Evolutionary conservation across 164 flowering plant genomes (phyloP), one percentile per base, ranked within the genome.

Genomic region (Annona squamosa): DNA sequence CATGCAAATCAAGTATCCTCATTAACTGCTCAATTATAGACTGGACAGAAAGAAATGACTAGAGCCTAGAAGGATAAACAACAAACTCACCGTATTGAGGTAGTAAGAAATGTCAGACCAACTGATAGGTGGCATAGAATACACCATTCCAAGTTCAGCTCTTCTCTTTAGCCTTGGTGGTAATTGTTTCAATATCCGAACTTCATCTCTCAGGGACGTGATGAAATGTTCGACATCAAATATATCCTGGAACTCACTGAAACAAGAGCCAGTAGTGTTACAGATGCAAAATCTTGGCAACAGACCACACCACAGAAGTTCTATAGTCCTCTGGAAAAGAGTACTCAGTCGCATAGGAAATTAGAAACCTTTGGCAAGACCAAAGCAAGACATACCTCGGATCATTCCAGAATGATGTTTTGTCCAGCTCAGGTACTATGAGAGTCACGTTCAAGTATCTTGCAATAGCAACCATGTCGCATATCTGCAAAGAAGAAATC

Each of bases 381-480:
- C 10, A 47, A 18, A 3, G 57, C 16, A n/a, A n/a, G 9, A 52
- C 59, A 52, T 4, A 91, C 99, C 98, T 95, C 4, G 96, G 97
- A 82, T 95, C 99, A 74, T 84, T 85, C 99, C 99, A 93, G 59
- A 93, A 95, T 47, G 99, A 95, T 63, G 94, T 81, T 80, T 91
- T 95, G 80, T 95, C 99, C 70, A 95, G 87, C 80, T 95, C 97
- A 2, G 99, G 99, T 18, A 95, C 94, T 66, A 95, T 87, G 63
- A 94, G 88, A 0, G 99, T 92, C 64, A 91, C 93, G 79, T 94
- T 94, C 61, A 94, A 72, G 72, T 87, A 82, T 81, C 98, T 88
- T 65, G 98, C 99, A 81, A 93, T 88, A 43, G 97, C 83, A 61
- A 95, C 99, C 99, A 95, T 95, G 77, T 93, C 99, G 79, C 99